Conservation (phyloP, 805 yeast species). For the Candida wancherniae region DNA sequence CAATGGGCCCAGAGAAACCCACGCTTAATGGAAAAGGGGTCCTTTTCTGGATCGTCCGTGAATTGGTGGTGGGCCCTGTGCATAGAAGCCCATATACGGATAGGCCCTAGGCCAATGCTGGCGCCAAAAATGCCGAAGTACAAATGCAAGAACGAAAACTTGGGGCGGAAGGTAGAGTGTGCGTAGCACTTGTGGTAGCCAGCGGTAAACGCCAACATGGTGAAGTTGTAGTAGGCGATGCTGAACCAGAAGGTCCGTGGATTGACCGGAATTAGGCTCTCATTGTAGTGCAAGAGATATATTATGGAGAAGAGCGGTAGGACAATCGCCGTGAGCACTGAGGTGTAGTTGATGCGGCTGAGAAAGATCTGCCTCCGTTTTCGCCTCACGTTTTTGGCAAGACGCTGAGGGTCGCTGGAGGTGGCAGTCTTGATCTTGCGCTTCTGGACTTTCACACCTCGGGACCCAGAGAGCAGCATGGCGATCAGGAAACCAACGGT, state of each 20-base stretch:
- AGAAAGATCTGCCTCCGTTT: constrained; percentile 34
- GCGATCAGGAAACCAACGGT: background rate
- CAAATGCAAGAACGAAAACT: constrained; percentile 34
- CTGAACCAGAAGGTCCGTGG: constrained; percentile 28
- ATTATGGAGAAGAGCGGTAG: constrained; percentile 28
- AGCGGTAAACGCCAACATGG: constrained; percentile 36
- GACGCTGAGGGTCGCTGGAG: constrained; percentile 14
- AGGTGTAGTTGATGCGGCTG: constrained; percentile 32
- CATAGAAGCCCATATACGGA: constrained; percentile 72
- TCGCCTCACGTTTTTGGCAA: constrained; percentile 30
- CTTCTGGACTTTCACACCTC: constrained; percentile 21
- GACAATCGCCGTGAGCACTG: constrained; percentile 29
- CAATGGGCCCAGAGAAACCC: constrained; percentile 81
- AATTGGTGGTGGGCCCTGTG: constrained; percentile 90
- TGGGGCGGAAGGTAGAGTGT: constrained; percentile 34
- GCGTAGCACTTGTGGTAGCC: constrained; percentile 43
- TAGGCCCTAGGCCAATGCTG: constrained; percentile 72
- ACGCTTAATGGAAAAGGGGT: constrained; percentile 79
- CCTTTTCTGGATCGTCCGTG: constrained; percentile 77
- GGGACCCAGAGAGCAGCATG: constrained; percentile 6
- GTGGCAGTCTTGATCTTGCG: constrained; percentile 17
- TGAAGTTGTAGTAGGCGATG: constrained; percentile 29
- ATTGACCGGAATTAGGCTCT: constrained; percentile 25
- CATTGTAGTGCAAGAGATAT: constrained; percentile 20
- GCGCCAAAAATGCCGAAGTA: constrained; percentile 59